Percentiles rank a stretch among this genome's conserved stretches.
Evolutionary conservation across 2,329 filamentous ascomycete species (phyloP).

Genomic region (Fusarium coicis): DNA sequence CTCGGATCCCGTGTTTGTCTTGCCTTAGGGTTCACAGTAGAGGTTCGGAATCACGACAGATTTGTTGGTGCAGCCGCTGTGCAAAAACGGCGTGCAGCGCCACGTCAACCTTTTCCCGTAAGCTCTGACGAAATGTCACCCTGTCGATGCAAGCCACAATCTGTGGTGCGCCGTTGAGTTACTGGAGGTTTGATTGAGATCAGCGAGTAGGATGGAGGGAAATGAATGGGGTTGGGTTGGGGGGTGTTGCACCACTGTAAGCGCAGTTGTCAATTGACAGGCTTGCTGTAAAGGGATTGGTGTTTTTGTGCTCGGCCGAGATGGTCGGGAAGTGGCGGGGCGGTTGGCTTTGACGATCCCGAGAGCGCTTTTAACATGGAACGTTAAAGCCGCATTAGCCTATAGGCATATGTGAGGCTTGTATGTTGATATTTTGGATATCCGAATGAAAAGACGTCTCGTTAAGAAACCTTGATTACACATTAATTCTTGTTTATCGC

Average conservation of each 20-base stretch:
- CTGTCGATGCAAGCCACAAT: not conserved
- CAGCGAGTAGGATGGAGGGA: not conserved
- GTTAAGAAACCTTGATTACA: accelerated
- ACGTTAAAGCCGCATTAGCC: not conserved
- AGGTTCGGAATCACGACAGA: not conserved
- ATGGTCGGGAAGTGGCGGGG: not conserved
- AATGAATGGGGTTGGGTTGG: not conserved
- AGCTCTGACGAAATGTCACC: not conserved
- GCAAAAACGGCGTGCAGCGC: not conserved
- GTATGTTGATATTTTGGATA: not conserved
- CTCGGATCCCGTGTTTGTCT: not conserved
- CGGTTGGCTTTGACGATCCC: not conserved
- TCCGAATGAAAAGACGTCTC: accelerated
- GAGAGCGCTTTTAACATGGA: not conserved
- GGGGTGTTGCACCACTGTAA: not conserved
- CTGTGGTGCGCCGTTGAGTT: not conserved
- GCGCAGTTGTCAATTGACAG: not conserved
- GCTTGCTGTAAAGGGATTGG: not conserved
- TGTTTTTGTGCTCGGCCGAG: not conserved
- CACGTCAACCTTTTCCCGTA: not conserved
- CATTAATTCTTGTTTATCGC: accelerated
- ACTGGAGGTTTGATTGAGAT: not conserved
- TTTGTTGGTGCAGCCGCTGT: not conserved
- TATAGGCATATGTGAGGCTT: not conserved
- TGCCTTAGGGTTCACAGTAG: too few species aligned